phyloP scores from a whole-genome alignment of 176 grass and related monocot species.

The Aegilops longissima region DNA sequence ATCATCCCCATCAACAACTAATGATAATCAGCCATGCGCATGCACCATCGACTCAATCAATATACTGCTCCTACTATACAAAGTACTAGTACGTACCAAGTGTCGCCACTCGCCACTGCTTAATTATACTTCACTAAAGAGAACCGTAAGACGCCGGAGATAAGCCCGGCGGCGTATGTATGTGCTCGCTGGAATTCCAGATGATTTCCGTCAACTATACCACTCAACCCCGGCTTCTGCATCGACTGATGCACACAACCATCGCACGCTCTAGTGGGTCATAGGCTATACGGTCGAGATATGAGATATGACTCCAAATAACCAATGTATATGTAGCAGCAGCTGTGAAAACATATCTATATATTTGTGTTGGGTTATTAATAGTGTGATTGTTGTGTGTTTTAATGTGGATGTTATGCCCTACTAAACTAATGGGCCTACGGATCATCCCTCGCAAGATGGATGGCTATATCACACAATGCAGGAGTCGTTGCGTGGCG shows the following conservation, averaged over 20 bases:
- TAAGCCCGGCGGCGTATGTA: too few relatives aligned
- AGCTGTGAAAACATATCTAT: neutral
- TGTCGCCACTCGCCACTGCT: neutral
- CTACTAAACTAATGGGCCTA: too few relatives aligned
- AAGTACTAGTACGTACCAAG: neutral
- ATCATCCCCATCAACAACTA: conserved; percentile 60
- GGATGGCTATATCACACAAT: too few relatives aligned
- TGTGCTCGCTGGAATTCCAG: too few relatives aligned
- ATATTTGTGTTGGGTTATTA: neutral
- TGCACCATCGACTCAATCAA: neutral
- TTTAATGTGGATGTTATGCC: neutral
- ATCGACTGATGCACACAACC: neutral
- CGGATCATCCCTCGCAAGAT: too few relatives aligned
- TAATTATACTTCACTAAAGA: neutral
- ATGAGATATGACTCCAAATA: too few relatives aligned
- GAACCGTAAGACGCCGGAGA: neutral
- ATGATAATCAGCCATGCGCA: neutral
- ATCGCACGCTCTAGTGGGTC: neutral
- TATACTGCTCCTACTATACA: neutral
- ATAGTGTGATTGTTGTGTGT: neutral
- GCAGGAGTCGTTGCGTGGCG: too few relatives aligned
- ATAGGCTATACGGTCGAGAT: too few relatives aligned
- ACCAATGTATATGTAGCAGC: neutral
- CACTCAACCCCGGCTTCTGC: neutral
- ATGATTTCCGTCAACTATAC: too few relatives aligned